A percentile compares a stretch with the other conserved stretches of the same genome.
These are phyloP conservation scores for Talaromyces sp. DNA, from an alignment of 2,329 filamentous ascomycete genomes.

Conservation along the genomic window DNA sequence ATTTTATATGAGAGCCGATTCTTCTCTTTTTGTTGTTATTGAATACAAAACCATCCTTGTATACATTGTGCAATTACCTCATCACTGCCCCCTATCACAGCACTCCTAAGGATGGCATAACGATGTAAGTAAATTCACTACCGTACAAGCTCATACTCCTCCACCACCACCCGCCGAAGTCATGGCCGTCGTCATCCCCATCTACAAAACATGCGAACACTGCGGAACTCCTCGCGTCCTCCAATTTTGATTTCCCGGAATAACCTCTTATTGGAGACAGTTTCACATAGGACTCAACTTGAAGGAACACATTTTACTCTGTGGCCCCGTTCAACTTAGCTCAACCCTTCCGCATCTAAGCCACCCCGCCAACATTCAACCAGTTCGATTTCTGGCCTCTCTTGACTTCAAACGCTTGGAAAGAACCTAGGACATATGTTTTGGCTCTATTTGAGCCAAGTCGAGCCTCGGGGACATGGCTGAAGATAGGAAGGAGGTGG, in stretches of 20 bases:
- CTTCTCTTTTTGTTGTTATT: too few species aligned
- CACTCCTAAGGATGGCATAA: not conserved
- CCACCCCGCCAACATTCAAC: slow-evolving; percentile 2
- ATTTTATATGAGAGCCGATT: not conserved
- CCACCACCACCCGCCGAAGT: not conserved
- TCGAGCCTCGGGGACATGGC: slow-evolving; percentile 32
- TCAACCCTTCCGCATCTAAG: not conserved
- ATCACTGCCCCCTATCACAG: not conserved
- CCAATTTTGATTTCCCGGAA: not conserved
- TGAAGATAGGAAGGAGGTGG: slow-evolving; percentile 28
- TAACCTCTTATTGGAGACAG: not conserved
- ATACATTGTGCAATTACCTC: not conserved
- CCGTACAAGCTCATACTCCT: not conserved
- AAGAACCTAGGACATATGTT: slow-evolving; percentile 26
- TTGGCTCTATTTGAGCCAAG: slow-evolving; percentile 22
- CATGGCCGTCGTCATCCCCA: slow-evolving; percentile 7
- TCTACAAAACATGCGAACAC: not conserved
- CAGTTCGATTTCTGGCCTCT: not conserved
- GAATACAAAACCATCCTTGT: not conserved
- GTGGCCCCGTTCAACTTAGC: not conserved
- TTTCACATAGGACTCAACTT: not conserved
- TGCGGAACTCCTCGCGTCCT: not conserved
- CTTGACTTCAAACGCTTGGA: not conserved
- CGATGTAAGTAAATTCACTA: not conserved
- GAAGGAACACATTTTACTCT: not conserved